Evolutionary conservation across 345 rosid species (phyloP).

Genomic region (Gossypium stocksii): DNA sequence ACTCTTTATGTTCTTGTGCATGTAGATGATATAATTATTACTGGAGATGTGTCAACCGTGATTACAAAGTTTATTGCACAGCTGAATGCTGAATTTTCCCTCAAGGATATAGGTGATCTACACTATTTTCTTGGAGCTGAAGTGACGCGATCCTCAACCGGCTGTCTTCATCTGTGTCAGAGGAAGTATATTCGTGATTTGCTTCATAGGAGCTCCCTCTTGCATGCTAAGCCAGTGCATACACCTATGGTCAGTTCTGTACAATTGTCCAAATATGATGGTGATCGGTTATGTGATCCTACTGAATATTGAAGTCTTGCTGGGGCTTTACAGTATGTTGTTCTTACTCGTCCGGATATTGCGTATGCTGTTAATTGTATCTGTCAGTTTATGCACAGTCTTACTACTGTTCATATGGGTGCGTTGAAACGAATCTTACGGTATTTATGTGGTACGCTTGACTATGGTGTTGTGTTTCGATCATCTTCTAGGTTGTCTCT

Average conservation of each 20-base stretch:
- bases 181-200: too few species aligned
- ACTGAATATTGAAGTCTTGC: background rate
- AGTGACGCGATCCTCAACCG: fast-evolving
- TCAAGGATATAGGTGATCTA: background rate
- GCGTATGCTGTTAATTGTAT: background rate
- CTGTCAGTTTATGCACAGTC: background rate
- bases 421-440: background rate
- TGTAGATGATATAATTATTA: background rate
- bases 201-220: too few species aligned
- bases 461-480: too few species aligned
- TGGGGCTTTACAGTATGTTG: background rate
- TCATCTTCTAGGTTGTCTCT: too few species aligned
- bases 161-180: background rate
- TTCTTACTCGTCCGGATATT: background rate
- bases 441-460: background rate
- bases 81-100: too few species aligned
- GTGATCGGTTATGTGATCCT: background rate
- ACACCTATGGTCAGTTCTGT: background rate
- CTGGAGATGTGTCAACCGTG: background rate
- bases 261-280: too few species aligned
- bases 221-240: background rate
- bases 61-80: background rate
- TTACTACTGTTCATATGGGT: background rate
- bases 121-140: background rate
- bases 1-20: background rate